Conservation (phyloP, 2,329 filamentous ascomycete species). For the Epichloe sylvatica region DNA sequence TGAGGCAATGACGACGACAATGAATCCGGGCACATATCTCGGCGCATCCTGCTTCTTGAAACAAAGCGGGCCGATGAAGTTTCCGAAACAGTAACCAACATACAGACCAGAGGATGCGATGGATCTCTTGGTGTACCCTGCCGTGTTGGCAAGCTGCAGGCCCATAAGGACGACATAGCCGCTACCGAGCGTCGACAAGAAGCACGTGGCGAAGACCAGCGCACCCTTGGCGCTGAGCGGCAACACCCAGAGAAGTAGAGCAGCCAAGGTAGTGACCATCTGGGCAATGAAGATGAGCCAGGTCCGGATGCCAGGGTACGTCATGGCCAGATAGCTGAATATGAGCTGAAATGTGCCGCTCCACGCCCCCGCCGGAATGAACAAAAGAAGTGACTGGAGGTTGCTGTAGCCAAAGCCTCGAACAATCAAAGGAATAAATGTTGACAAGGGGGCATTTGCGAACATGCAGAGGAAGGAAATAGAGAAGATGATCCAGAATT, state of each 20-base stretch:
- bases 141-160: slow-evolving; percentile 14
- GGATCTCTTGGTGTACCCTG: slow-evolving; percentile 4
- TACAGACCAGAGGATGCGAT: slow-evolving; percentile 7
- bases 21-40: slow-evolving; percentile 33
- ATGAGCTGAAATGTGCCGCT: background rate
- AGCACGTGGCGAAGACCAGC: background rate
- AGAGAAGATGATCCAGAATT: slow-evolving; percentile 43
- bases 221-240: background rate
- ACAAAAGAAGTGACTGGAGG: slow-evolving; percentile 30
- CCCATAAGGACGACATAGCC: background rate
- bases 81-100: slow-evolving; percentile 26
- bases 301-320: background rate
- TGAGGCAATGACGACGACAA: background rate
- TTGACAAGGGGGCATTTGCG: slow-evolving; percentile 32
- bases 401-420: slow-evolving; percentile 17
- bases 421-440: slow-evolving; percentile 15
- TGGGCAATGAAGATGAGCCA: background rate
- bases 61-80: slow-evolving; percentile 27
- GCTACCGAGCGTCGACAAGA: background rate
- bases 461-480: slow-evolving; percentile 29
- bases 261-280: background rate
- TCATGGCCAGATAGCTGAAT: slow-evolving; percentile 1
- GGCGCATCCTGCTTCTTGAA: slow-evolving; percentile 26
- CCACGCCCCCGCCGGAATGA: slow-evolving; percentile 32
- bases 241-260: background rate